Evolutionary conservation across 192 early-diverging fungal genomes (phyloP).

Genomic region (Coemansia sp.): DNA sequence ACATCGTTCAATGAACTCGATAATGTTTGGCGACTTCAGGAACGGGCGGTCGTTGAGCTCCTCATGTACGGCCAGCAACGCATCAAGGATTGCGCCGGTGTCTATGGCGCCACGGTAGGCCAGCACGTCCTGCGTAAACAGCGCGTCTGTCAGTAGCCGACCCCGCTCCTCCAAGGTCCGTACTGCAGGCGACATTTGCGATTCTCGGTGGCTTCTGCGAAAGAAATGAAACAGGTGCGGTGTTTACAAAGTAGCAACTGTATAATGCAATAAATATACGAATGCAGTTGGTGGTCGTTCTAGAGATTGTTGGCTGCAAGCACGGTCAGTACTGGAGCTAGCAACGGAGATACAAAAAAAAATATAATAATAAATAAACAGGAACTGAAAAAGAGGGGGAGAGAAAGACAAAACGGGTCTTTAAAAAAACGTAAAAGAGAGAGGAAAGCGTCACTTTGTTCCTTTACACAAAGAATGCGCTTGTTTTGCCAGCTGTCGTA

Average conservation of each 20-base stretch:
- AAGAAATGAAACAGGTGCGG: not conserved
- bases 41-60: slow-evolving; percentile 46
- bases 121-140: slow-evolving; percentile 35
- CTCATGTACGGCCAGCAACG: slow-evolving; percentile 41
- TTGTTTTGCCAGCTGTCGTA: not conserved
- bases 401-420: not conserved
- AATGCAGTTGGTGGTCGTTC: not conserved
- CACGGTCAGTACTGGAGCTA: not conserved
- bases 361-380: slow-evolving; percentile 4
- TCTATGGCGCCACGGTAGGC: slow-evolving; percentile 51
- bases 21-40: slow-evolving; percentile 34
- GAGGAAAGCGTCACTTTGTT: not conserved
- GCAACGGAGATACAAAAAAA: not conserved
- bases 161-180: slow-evolving; percentile 42
- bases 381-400: not conserved
- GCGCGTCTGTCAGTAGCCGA: slow-evolving; percentile 25
- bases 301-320: not conserved
- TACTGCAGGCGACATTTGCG: slow-evolving; percentile 15
- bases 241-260: not conserved
- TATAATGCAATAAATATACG: not conserved
- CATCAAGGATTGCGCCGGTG: slow-evolving; percentile 44
- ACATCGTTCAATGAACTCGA: slow-evolving; percentile 50
- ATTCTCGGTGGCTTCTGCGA: not conserved
- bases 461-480: slow-evolving; percentile 2
- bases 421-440: not conserved